Conservation (phyloP, 2,329 filamentous ascomycete genomes). For the Claviceps digitariae region DNA sequence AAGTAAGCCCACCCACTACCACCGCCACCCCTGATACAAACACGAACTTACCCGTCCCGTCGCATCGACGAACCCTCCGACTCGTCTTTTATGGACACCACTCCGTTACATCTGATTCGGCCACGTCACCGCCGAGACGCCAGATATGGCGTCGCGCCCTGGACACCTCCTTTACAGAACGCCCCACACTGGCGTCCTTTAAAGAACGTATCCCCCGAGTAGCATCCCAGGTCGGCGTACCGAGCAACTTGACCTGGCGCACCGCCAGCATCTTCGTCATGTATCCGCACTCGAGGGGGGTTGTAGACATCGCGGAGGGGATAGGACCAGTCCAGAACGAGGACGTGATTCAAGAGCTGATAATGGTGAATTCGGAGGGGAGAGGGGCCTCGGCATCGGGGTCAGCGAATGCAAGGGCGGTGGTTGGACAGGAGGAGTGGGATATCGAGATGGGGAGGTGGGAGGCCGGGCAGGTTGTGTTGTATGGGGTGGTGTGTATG, state of each 20-base stretch:
- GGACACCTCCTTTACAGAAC: neutral
- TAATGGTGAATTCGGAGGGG: neutral
- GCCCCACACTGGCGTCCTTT: neutral
- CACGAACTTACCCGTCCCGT: neutral
- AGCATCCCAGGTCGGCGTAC: neutral
- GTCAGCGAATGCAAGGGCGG: too few species aligned
- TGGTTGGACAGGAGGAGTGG: constrained; percentile 10
- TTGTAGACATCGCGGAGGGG: neutral
- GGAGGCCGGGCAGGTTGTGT: neutral
- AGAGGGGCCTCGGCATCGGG: too few species aligned
- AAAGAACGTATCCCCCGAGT: neutral
- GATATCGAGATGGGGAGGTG: constrained; percentile 9
- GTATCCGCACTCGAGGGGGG: neutral
- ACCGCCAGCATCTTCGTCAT: neutral
- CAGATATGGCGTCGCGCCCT: neutral
- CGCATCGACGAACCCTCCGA: neutral
- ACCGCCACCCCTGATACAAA: neutral
- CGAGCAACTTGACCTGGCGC: neutral
- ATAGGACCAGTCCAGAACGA: neutral
- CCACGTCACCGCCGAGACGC: neutral
- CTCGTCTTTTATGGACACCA: constrained; percentile 4
- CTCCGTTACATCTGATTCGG: neutral
- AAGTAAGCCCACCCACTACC: neutral
- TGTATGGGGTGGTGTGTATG: neutral
- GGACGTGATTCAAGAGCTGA: neutral